phyloP scores from a whole-genome alignment of 2,329 filamentous ascomycete species.

The Drechslera avenae region DNA sequence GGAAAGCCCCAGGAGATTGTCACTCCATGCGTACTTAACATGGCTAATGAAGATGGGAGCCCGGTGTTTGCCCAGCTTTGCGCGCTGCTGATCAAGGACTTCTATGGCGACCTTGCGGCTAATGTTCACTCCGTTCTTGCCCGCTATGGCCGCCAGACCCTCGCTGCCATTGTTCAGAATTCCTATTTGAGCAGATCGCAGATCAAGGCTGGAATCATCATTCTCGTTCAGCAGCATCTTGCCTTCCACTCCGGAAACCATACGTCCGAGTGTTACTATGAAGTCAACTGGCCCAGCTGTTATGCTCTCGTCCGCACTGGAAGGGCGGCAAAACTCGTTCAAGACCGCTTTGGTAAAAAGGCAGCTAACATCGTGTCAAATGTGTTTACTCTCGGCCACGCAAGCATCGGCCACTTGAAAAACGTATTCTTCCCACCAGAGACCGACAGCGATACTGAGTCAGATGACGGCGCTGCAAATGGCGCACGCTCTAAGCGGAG shows the following conservation, averaged over 20 bases:
- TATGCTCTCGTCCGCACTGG: conserved; percentile 83
- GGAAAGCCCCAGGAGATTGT: no score
- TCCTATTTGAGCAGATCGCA: conserved; percentile 76
- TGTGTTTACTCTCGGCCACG: conserved; percentile 77
- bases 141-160: conserved; percentile 75
- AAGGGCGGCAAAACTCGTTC: conserved; percentile 77
- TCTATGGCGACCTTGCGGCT: conserved; percentile 88
- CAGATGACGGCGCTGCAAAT: conserved; percentile 35
- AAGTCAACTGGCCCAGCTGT: conserved; percentile 78
- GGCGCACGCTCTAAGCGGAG: conserved; percentile 31
- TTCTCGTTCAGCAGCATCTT: conserved; percentile 87
- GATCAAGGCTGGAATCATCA: conserved; percentile 78
- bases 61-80: conserved; percentile 88
- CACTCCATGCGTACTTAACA: no score
- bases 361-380: conserved; percentile 77
- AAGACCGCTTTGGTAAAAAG: conserved; percentile 73
- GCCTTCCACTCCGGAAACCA: conserved; percentile 73
- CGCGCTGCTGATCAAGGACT: conserved; percentile 83
- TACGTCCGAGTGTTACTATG: conserved; percentile 73
- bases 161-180: conserved; percentile 70
- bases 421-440: conserved; percentile 61
- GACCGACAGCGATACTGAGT: conserved; percentile 40
- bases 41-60: conserved; percentile 28
- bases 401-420: conserved; percentile 71
- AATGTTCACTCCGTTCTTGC: conserved; percentile 82